Evolutionary conservation across 2,329 filamentous ascomycete genomes (phyloP), one percentile per base, ranked within the genome.

Genomic region (Pseudocercospora vitis): DNA sequence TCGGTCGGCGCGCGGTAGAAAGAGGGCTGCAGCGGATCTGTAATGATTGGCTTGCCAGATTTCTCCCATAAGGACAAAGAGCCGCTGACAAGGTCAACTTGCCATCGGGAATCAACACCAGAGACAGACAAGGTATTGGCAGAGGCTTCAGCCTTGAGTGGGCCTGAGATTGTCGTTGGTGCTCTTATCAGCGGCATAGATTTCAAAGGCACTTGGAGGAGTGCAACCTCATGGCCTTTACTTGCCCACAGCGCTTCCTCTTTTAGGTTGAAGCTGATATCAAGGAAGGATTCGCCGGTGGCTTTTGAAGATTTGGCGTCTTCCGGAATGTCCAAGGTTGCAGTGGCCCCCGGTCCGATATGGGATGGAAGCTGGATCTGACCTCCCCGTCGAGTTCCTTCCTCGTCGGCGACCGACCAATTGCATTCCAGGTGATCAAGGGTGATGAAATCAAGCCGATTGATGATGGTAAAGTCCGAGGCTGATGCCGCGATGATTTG

Each of bases 1-100:
- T 88, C 82, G 0, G 84, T 87, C 11, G 79, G 77, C 0, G 84
- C 81, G 3, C 84, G 81, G 78, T 83, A 87, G 69, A 87, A 81
- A 4, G 48, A 60, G 4, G 62, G 59, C 23, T 59, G 50, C 2
- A 65, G 26, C 3, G 60, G 53, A 24, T 61, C 50, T 1, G 59
- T 14, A 26, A 66, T 52, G 11, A 65, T 2, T 14, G 64, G 44
- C 12, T 51, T 55, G 44, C 58, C 58, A 11, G 50, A n/a, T 45
- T 66, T 66, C 39, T 56, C 53, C 65, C 65, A 67, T 4, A 58
- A 61, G 6, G 16, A 35, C n/a, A 67, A 50, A 4, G 40, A 39
- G 9, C 65, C 65, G 9, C 44, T 50, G 2, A 58, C 55, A 7
- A 63, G 40, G 31, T 64, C 56, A 28, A 66, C 9, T 9, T 35